Percentiles rank a stretch among this genome's conserved stretches.
Conservation (phyloP, 768 basidiomycete genomes). For the Agaricus bisporus region DNA sequence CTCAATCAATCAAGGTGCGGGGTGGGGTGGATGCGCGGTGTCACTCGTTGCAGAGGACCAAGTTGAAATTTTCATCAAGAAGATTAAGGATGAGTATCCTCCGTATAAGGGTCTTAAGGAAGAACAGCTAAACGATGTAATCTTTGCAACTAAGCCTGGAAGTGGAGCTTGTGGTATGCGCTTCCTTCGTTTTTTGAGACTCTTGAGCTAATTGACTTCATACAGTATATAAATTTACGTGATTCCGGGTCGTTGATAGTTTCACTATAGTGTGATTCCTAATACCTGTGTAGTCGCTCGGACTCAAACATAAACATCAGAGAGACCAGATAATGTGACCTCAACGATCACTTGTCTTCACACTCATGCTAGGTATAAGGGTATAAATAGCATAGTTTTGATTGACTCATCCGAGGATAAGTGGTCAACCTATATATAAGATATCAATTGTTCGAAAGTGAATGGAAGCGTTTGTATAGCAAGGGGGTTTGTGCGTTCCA, state of each 20-base stretch:
- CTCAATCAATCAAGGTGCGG: conserved; percentile 49
- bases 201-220: background rate
- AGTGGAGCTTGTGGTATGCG: conserved; percentile 72
- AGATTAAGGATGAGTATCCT: conserved; percentile 52
- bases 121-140: conserved; percentile 53
- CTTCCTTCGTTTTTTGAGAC: conserved; percentile 5
- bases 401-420: no score
- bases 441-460: no score
- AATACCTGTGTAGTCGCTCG: no score
- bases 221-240: conserved; percentile 22
- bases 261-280: no score
- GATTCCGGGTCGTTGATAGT: background rate
- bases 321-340: no score
- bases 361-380: no score
- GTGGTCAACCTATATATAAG: no score
- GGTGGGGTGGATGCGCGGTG: conserved; percentile 90
- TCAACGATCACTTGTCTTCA: no score
- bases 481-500: no score
- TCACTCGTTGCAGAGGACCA: conserved; percentile 65
- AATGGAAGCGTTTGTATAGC: no score
- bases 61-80: conserved; percentile 58
- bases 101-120: conserved; percentile 59
- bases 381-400: no score
- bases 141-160: conserved; percentile 82
- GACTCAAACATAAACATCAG: no score